Evolutionary conservation across 805 yeast species (phyloP), one percentile per base, ranked within the genome.

Genomic region (Debaryomyces maramus): DNA sequence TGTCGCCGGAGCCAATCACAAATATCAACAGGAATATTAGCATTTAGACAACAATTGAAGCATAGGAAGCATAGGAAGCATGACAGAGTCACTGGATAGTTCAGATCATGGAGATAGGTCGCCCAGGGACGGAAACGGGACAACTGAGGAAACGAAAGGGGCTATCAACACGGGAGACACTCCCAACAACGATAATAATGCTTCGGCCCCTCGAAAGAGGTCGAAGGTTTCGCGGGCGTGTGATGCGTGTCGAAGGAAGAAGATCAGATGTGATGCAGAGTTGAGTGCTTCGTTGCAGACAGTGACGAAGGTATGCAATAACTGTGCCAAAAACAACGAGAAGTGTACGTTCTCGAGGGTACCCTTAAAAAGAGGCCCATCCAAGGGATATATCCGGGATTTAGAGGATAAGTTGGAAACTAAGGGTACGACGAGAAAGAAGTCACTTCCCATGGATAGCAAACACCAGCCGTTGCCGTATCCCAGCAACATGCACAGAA

Each of bases 191-290:
- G 10, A 22, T 3, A 24, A 13, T 6, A 23, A 21, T 21, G 15
- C 11, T n/a, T 13, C 36, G 14, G 28, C 24, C 3, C 69, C 72
- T 14, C 70, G 85, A 36, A 83, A 83, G 52, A 52, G 90, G 41
- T 73, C 84, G 6, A 85, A 85, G 56, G 88, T 85, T 0, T 83
- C 89, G 1, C 61, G 95, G 38, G 93, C 91, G 2, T 85, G 95
- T 56, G 95, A 85, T 56, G 81, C 83, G 39, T 85, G 93, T 58
- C 72, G 93, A 26, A 70, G 85, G 33, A 83, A 84, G 58, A 85
- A 85, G 55, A 73, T 85, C 16, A 71, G 78, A 39, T 85, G 95
- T 62, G 81, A 85, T 56, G 88, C 85, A 16, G 72, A 72, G 18
- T 72, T 74, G 41, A 68, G 69, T 37, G 34, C 61, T 8, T 60